A percentile compares a stretch with the other conserved stretches of the same genome.
Conservation (phyloP, 768 basidiomycete species). For the Calocybe indica region DNA sequence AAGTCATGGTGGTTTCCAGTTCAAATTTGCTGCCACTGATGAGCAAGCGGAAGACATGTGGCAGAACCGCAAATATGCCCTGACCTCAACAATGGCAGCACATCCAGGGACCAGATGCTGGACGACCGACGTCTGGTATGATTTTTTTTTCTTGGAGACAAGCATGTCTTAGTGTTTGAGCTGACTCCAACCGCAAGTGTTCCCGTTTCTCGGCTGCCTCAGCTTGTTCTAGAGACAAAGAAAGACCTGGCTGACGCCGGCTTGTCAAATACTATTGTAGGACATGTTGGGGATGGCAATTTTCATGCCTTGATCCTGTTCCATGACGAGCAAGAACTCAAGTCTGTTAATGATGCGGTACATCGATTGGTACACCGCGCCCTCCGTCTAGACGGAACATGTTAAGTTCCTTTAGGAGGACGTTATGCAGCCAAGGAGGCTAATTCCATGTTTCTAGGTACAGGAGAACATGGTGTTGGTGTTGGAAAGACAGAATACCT, state of each 20-base stretch:
- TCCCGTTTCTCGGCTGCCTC: slow-evolving; percentile 62
- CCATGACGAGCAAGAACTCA: slow-evolving; percentile 50
- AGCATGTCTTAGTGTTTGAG: not conserved
- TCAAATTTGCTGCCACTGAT: slow-evolving; percentile 69
- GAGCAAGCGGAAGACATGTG: slow-evolving; percentile 75
- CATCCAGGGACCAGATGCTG: slow-evolving; percentile 64
- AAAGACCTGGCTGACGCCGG: slow-evolving; percentile 61
- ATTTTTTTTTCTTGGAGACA: not conserved
- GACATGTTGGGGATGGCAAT: slow-evolving; percentile 76
- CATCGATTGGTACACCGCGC: slow-evolving; percentile 71
- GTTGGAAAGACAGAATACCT: slow-evolving; percentile 85
- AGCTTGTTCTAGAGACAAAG: slow-evolving; percentile 73
- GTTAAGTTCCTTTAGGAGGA: slow-evolving; percentile 30
- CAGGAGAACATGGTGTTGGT: slow-evolving; percentile 86
- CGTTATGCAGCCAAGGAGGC: not conserved
- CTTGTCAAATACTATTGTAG: slow-evolving; percentile 64
- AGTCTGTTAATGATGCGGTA: slow-evolving; percentile 49
- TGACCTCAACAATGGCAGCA: slow-evolving; percentile 64
- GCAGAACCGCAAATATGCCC: slow-evolving; percentile 81
- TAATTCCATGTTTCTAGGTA: slow-evolving; percentile 39
- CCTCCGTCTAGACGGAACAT: slow-evolving; percentile 69
- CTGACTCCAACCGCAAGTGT: slow-evolving; percentile 33
- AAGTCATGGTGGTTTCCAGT: slow-evolving; percentile 60
- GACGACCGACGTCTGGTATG: slow-evolving; percentile 89
- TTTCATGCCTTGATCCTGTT: slow-evolving; percentile 55